Conservation (phyloP, 139 green algal species). For the Parachlorella kessleri region DNA sequence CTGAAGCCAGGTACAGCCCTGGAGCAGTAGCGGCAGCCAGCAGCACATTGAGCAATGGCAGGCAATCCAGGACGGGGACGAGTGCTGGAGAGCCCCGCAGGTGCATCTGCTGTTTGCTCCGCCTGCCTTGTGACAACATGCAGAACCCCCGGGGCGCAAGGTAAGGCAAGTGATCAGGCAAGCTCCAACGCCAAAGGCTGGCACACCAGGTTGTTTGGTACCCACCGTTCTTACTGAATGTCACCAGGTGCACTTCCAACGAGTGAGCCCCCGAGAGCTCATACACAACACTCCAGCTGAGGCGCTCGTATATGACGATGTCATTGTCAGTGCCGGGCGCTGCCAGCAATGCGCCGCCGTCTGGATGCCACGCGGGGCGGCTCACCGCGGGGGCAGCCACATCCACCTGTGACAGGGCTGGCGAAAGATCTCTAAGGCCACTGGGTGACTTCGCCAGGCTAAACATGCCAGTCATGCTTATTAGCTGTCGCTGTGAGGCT, state of each 20-base stretch:
- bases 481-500: too few relatives aligned
- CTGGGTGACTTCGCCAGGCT: too few relatives aligned
- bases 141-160: background rate
- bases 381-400: conserved; percentile 12
- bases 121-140: too few relatives aligned
- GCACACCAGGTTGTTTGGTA: too few relatives aligned
- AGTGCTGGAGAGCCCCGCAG: too few relatives aligned
- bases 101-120: too few relatives aligned
- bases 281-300: conserved; percentile 56
- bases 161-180: background rate
- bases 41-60: too few relatives aligned
- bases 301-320: conserved; percentile 67
- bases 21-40: too few relatives aligned
- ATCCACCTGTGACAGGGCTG: conserved; percentile 37
- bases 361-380: conserved; percentile 67
- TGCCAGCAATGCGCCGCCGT: conserved; percentile 69
- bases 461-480: too few relatives aligned
- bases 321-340: conserved; percentile 37
- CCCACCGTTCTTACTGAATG: conserved; percentile 81
- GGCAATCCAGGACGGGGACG: too few relatives aligned
- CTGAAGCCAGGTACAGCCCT: conserved; percentile 77
- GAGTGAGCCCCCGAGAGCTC: conserved; percentile 47
- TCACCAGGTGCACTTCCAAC: conserved; percentile 46
- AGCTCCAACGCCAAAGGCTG: too few relatives aligned
- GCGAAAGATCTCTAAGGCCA: too few relatives aligned